These are phyloP conservation scores for Ceratonia siliqua DNA, from an alignment of 306 rosid species.

Conservation along the genomic window DNA sequence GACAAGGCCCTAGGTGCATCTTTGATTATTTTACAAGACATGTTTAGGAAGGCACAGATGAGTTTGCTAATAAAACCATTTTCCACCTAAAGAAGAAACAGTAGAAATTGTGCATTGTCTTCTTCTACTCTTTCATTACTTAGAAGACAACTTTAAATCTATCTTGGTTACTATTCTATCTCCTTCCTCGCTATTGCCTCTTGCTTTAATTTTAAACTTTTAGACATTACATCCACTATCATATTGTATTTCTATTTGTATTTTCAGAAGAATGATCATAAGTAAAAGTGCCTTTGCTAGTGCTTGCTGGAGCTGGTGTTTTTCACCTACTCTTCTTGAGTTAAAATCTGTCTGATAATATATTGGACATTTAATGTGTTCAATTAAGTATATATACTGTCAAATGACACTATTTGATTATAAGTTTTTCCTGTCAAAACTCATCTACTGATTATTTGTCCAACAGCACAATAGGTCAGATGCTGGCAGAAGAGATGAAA, in stretches of 20 bases:
- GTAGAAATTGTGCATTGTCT: neutral
- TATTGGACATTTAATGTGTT: neutral
- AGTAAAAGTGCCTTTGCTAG: neutral
- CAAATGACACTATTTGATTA: neutral
- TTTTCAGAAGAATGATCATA: neutral
- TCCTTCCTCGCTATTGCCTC: neutral
- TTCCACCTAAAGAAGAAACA: neutral
- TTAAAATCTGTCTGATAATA: neutral
- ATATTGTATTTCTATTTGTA: neutral
- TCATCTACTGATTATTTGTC: conserved; percentile 20
- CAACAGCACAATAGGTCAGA: conserved; percentile 74
- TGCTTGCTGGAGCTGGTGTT: neutral
- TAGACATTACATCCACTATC: neutral
- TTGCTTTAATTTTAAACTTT: neutral
- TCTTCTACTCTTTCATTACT: neutral
- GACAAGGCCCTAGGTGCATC: too few relatives aligned
- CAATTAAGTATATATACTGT: neutral
- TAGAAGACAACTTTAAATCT: neutral
- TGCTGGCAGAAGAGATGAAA: conserved; percentile 55
- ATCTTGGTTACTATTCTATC: neutral
- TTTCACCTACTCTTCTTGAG: neutral
- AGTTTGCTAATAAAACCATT: neutral
- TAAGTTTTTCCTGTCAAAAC: neutral
- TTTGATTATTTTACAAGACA: neutral
- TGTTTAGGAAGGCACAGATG: neutral